Percentiles rank a stretch among this genome's conserved stretches.
Conservation (phyloP, 1,284 basidiomycete genomes). For the Stereum hirsutum region DNA sequence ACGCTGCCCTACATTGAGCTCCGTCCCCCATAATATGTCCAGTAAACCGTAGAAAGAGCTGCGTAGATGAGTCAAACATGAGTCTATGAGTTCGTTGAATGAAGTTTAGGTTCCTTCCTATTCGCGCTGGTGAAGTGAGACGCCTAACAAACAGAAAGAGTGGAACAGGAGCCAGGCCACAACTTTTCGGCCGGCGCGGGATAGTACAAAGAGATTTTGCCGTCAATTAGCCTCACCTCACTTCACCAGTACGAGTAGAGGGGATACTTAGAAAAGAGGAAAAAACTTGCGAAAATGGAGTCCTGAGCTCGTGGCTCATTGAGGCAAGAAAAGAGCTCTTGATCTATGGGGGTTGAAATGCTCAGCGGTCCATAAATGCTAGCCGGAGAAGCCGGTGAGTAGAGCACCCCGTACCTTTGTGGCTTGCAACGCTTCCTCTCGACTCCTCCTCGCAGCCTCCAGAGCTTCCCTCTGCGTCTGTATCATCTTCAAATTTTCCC, state of each 20-base stretch:
- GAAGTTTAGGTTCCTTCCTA: no score
- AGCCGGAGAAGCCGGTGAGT: neutral
- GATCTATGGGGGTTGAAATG: constrained; percentile 29
- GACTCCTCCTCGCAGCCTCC: constrained; percentile 55
- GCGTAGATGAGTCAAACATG: neutral
- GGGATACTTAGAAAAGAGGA: neutral
- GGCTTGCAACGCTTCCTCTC: constrained; percentile 62
- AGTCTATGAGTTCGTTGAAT: no score
- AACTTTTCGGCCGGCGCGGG: no score
- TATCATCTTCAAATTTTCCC: constrained; percentile 69
- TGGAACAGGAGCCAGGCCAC: no score
- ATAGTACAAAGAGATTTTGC: no score
- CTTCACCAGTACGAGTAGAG: no score
- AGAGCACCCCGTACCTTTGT: constrained; percentile 39
- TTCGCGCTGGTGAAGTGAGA: no score
- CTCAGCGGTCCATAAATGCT: neutral
- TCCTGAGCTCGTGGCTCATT: constrained; percentile 66
- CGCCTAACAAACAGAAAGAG: neutral
- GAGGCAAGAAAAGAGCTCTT: constrained; percentile 69
- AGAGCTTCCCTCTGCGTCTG: constrained; percentile 54
- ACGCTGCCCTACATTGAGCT: constrained; percentile 53
- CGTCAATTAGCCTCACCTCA: no score
- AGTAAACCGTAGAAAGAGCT: constrained; percentile 68
- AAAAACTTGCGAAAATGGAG: constrained; percentile 51
- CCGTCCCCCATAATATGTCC: constrained; percentile 57